Conservation (phyloP, 208 protist genomes). For the Cochliopodium minus region DNA sequence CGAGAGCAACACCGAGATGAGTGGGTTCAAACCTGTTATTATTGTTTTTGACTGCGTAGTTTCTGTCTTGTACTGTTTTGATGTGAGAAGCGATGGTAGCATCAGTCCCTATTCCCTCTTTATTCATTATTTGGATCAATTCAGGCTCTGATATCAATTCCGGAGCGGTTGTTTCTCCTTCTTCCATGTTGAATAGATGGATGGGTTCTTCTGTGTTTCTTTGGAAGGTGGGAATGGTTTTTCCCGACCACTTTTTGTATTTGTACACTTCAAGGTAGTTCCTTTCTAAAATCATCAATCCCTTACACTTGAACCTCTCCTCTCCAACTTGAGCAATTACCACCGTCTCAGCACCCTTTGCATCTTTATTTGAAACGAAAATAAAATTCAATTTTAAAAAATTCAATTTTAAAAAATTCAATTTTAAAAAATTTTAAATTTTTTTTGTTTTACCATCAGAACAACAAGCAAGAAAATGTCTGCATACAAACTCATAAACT, state of each 20-base stretch:
- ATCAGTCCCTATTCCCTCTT: conserved; percentile 92
- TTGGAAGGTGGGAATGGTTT: conserved; percentile 67
- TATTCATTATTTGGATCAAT: conserved; percentile 90
- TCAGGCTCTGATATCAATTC: conserved; percentile 86
- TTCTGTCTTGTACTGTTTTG: conserved; percentile 73
- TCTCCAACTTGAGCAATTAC: conserved; percentile 47
- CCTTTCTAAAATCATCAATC: conserved; percentile 58
- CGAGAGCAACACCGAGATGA: conserved; percentile 75
- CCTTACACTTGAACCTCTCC: conserved; percentile 57
- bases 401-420: not conserved
- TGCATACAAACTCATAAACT: conserved; percentile 82
- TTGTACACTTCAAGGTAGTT: conserved; percentile 79
- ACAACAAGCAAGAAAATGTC: conserved; percentile 92
- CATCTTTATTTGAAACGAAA: conserved; percentile 31
- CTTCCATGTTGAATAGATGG: conserved; percentile 46
- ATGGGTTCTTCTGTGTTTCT: conserved; percentile 63
- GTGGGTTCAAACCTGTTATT: conserved; percentile 66
- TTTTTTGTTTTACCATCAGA: too few species aligned
- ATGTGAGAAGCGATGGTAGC: conserved; percentile 96
- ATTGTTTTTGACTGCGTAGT: conserved; percentile 58
- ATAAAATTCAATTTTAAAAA: too few species aligned
- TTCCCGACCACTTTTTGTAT: conserved; percentile 42
- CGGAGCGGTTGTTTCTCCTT: conserved; percentile 67
- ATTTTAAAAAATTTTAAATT: too few species aligned
- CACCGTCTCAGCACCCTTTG: conserved; percentile 55